These are phyloP conservation scores for Amanita muscaria DNA, from an alignment of 768 basidiomycete species.

Conservation along the genomic window DNA sequence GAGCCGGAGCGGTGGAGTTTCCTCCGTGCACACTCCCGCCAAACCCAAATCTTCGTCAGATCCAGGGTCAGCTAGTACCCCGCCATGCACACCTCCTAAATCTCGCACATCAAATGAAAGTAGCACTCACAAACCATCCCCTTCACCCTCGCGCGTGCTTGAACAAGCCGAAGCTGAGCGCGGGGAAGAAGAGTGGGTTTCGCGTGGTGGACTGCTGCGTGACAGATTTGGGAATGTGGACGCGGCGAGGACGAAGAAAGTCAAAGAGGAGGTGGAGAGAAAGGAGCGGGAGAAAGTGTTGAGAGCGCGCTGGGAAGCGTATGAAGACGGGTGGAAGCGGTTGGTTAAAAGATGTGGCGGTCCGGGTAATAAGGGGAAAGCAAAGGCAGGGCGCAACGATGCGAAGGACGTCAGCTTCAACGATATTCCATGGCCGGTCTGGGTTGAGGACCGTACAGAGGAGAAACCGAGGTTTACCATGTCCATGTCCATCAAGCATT, in stretches of 20 bases:
- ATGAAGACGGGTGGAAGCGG: conserved; percentile 43
- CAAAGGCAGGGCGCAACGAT: conserved; percentile 2
- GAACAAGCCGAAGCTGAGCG: conserved; percentile 28
- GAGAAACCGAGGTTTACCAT: background rate
- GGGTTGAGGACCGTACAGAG: conserved; percentile 16
- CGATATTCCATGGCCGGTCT: conserved; percentile 56
- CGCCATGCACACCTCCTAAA: too few species aligned
- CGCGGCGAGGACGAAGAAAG: conserved; percentile 36
- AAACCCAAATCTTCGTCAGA: background rate
- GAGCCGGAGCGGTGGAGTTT: too few species aligned
- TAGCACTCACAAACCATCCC: background rate
- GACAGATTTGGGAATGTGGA: conserved; percentile 43
- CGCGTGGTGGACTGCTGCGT: conserved; percentile 46
- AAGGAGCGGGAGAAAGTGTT: conserved; percentile 33
- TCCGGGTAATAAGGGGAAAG: conserved; percentile 6
- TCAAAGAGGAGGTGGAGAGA: conserved; percentile 38
- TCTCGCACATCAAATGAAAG: background rate
- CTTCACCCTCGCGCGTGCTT: background rate
- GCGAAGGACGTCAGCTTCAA: conserved; percentile 28
- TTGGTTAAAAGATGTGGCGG: conserved; percentile 19
- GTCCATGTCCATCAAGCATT: too few species aligned
- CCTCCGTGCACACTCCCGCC: background rate
- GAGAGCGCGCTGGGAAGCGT: conserved; percentile 38
- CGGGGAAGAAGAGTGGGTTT: conserved; percentile 54
- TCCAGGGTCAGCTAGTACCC: background rate